A percentile compares a stretch with the other conserved stretches of the same genome.
phyloP scores from a whole-genome alignment of 1,284 basidiomycete species.

The Puccinia polysora region DNA sequence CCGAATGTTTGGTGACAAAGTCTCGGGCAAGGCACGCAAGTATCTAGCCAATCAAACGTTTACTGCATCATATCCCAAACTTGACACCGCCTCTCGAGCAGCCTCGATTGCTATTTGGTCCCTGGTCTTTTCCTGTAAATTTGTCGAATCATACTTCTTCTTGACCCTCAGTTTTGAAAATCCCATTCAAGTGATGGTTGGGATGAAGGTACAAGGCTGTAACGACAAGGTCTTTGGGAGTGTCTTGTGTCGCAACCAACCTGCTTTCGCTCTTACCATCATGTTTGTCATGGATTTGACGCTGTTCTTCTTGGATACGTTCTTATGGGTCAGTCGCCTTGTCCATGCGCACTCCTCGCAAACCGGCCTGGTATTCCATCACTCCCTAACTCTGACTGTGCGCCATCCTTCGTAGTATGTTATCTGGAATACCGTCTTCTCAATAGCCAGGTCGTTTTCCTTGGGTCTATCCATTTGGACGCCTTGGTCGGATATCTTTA shows the following conservation, averaged over 20 bases:
- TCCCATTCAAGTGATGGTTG: constrained; percentile 81
- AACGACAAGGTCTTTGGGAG: constrained; percentile 74
- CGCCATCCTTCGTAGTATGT: too few relatives aligned
- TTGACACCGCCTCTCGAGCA: constrained; percentile 62
- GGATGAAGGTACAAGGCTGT: constrained; percentile 85
- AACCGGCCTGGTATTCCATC: not conserved
- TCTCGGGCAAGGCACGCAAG: constrained; percentile 84
- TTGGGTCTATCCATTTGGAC: constrained; percentile 93
- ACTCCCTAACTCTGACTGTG: too few relatives aligned
- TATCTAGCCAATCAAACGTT: constrained; percentile 94
- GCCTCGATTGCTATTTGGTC: constrained; percentile 76
- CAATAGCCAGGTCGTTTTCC: constrained; percentile 79
- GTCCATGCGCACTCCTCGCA: not conserved
- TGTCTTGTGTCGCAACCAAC: constrained; percentile 76
- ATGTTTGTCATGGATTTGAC: constrained; percentile 95
- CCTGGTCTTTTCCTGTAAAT: constrained; percentile 88
- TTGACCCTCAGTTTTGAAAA: constrained; percentile 85
- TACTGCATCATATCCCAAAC: constrained; percentile 79
- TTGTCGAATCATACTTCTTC: constrained; percentile 92
- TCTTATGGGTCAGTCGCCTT: constrained; percentile 64
- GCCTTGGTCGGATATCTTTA: constrained; percentile 86
- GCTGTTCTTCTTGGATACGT: constrained; percentile 93
- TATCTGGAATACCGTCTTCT: constrained; percentile 94
- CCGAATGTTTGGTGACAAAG: constrained; percentile 89
- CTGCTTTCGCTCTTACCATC: constrained; percentile 82